phyloP scores from a whole-genome alignment of 2,329 filamentous ascomycete genomes.

The Ophiocordyceps camponoti-rufipedis region DNA sequence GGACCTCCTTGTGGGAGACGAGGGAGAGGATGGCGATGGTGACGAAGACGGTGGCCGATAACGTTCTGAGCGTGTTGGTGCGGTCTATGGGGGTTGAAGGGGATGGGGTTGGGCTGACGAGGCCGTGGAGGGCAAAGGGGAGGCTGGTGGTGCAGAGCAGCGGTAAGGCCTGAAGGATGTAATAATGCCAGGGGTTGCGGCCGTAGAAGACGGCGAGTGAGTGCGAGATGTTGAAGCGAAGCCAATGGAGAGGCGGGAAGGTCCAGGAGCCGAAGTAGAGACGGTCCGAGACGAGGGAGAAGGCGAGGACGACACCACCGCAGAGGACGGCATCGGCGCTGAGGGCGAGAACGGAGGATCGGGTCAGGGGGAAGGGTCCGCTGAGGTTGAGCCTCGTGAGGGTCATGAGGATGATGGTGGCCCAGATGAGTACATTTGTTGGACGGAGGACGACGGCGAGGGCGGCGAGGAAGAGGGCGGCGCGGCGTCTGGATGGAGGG shows the following conservation, averaged over 20 bases:
- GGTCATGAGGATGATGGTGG: conserved; percentile 33
- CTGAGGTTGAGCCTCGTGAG: conserved; percentile 21
- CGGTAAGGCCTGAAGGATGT: conserved; percentile 75
- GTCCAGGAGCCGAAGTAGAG: conserved; percentile 74
- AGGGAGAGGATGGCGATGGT: conserved; percentile 50
- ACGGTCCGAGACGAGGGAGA: conserved; percentile 53
- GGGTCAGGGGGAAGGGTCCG: conserved; percentile 21
- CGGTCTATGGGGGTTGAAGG: conserved; percentile 15
- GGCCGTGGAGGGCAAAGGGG: conserved; percentile 52
- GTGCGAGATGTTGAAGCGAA: conserved; percentile 81
- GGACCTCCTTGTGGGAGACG: conserved; percentile 90
- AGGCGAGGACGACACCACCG: conserved; percentile 37
- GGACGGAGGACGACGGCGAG: conserved; percentile 73
- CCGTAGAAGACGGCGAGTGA: conserved; percentile 88
- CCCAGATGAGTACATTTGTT: conserved; percentile 80
- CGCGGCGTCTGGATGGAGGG: conserved; percentile 18
- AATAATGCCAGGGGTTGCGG: conserved; percentile 80
- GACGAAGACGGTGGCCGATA: conserved; percentile 39
- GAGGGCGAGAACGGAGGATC: conserved; percentile 30
- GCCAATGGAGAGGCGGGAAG: conserved; percentile 71
- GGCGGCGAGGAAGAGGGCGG: conserved; percentile 58
- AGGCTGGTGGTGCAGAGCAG: conserved; percentile 69
- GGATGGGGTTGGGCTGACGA: conserved; percentile 28
- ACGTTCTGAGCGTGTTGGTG: conserved; percentile 16
- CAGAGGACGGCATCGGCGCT: conserved; percentile 47